A percentile compares a stretch with the other conserved stretches of the same genome.
These are phyloP conservation scores for Aspergillus sparsus DNA, from an alignment of 495 filamentous ascomycete genomes.

Conservation along the genomic window DNA sequence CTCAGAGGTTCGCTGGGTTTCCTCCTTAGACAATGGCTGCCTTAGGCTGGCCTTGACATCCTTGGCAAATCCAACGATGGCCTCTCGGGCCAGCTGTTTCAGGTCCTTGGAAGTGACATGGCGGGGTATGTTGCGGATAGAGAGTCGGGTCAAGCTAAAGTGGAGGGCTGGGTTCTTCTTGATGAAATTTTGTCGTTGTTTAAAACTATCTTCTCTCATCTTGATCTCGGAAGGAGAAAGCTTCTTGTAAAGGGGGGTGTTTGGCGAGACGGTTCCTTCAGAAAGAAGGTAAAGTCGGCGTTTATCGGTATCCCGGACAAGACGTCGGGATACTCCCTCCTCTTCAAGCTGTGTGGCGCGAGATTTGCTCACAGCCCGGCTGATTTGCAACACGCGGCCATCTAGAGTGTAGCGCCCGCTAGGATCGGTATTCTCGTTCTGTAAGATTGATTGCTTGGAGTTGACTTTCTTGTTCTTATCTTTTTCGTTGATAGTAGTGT, in stretches of 20 bases:
- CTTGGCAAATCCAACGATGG: conserved; percentile 87
- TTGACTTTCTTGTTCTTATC: conserved; percentile 42
- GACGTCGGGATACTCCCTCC: conserved; percentile 61
- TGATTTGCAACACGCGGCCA: conserved; percentile 79
- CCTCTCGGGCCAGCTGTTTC: conserved; percentile 86
- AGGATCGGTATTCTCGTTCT: conserved; percentile 75
- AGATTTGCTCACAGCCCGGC: conserved; percentile 77
- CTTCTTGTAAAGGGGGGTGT: conserved; percentile 70
- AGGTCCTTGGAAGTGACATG: conserved; percentile 83
- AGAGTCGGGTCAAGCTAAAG: conserved; percentile 88
- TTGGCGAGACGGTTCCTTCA: conserved; percentile 76
- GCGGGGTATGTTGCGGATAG: conserved; percentile 87
- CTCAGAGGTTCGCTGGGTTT: conserved; percentile 72
- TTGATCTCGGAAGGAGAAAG: conserved; percentile 79
- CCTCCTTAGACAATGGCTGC: conserved; percentile 80
- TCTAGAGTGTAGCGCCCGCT: conserved; percentile 85
- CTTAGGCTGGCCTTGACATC: conserved; percentile 78
- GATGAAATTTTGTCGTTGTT: conserved; percentile 86
- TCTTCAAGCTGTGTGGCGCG: conserved; percentile 75
- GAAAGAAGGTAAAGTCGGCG: conserved; percentile 85
- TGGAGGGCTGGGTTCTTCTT: conserved; percentile 88
- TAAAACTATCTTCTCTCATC: conserved; percentile 83
- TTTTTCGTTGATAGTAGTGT: conserved; percentile 37
- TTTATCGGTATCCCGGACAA: conserved; percentile 80
- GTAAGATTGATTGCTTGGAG: conserved; percentile 75